Conservation (phyloP, 352 stramenopile genomes). For the Blastocystis sp. region DNA sequence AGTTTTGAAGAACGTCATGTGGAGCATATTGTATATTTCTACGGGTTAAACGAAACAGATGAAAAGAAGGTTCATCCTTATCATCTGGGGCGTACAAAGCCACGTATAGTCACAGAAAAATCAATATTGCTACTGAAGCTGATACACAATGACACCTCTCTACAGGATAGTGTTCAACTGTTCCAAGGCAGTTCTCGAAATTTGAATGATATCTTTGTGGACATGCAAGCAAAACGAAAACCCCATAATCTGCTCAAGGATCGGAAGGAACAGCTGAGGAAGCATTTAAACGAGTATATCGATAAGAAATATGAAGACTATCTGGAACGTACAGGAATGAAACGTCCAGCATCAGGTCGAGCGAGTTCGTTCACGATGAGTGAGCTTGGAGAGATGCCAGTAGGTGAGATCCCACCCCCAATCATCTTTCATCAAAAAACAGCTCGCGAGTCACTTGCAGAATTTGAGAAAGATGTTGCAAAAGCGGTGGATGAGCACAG, state of each 20-base stretch:
- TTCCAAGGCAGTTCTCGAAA: slow-evolving; percentile 31
- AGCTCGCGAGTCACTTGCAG: not conserved
- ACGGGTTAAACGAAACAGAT: not conserved
- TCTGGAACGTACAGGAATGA: not conserved
- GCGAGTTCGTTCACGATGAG: slow-evolving; percentile 14
- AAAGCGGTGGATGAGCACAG: slow-evolving; percentile 36
- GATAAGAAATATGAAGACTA: slow-evolving; percentile 21
- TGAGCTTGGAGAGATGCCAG: slow-evolving; percentile 21
- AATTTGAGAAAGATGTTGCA: slow-evolving; percentile 1
- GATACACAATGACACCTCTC: not conserved
- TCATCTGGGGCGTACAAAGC: slow-evolving; percentile 12
- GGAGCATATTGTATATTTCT: slow-evolving; percentile 28
- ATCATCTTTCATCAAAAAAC: not conserved
- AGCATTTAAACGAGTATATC: slow-evolving; percentile 1
- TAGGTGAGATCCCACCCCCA: slow-evolving; percentile 5
- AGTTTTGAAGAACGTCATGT: slow-evolving; percentile 25
- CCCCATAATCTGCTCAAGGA: not conserved
- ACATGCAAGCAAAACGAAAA: slow-evolving; percentile 1
- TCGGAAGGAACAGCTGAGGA: not conserved
- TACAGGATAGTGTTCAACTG: not conserved
- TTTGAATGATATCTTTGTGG: slow-evolving; percentile 6
- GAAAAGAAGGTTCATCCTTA: not conserved
- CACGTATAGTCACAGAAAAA: not conserved
- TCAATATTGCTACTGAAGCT: slow-evolving; percentile 14
- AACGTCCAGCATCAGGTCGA: not conserved